A percentile compares a stretch with the other conserved stretches of the same genome.
Evolutionary conservation across 2,329 filamentous ascomycete species (phyloP).

Genomic region (Leptographium radiaticola): DNA sequence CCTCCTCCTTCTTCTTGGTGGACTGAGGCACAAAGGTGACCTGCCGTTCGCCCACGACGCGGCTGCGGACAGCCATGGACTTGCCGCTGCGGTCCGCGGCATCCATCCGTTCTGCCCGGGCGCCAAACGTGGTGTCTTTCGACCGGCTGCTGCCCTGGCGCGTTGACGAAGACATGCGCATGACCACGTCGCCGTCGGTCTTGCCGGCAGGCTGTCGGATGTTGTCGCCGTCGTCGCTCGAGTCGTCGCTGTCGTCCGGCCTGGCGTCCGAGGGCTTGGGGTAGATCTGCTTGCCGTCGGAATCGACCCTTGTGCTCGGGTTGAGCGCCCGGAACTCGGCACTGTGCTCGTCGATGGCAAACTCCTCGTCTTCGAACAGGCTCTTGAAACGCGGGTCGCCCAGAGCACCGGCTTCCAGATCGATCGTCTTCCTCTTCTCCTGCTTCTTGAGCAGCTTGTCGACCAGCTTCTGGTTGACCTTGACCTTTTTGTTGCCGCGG

Average conservation of each 20-base stretch:
- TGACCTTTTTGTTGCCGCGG: constrained; percentile 89
- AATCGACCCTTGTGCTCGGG: constrained; percentile 57
- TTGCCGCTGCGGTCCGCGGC: constrained; percentile 20
- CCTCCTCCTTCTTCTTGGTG: constrained; percentile 32
- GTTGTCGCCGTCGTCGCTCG: constrained; percentile 23
- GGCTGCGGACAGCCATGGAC: constrained; percentile 26
- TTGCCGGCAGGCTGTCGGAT: constrained; percentile 18
- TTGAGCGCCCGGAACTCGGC: constrained; percentile 82
- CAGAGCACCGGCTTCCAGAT: constrained; percentile 53
- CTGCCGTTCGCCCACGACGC: constrained; percentile 47
- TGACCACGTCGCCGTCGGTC: constrained; percentile 25
- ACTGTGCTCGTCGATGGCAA: constrained; percentile 79
- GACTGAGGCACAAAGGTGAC: constrained; percentile 60
- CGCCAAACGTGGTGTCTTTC: constrained; percentile 43
- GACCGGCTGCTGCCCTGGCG: constrained; percentile 45
- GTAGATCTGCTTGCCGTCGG: constrained; percentile 26
- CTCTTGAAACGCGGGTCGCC: constrained; percentile 76
- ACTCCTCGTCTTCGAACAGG: constrained; percentile 88
- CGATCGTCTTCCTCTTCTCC: constrained; percentile 44
- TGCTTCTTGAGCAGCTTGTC: constrained; percentile 59
- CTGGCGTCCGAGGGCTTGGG: constrained; percentile 25
- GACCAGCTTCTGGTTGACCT: constrained; percentile 78
- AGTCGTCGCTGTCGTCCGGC: background rate
- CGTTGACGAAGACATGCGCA: constrained; percentile 57
- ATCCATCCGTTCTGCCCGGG: constrained; percentile 34